Conservation (phyloP, 2,329 filamentous ascomycete species). For the Trichoderma aggressivum region DNA sequence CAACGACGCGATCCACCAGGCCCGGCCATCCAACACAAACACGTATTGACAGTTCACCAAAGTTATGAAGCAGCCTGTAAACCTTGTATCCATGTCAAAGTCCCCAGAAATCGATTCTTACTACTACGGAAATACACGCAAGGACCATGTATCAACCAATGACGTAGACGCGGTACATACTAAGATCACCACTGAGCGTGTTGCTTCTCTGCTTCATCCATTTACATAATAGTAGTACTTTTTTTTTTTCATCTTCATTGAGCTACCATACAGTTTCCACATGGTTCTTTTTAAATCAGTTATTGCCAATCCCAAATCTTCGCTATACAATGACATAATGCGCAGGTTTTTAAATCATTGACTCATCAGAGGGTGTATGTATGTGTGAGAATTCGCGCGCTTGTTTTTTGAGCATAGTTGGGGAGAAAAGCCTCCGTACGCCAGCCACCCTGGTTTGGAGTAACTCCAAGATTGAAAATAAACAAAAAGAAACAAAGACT, state of each 20-base stretch:
- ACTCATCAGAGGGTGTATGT: constrained; percentile 22
- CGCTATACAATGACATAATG: constrained; percentile 19
- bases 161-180: not conserved
- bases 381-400: not conserved
- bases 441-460: not conserved
- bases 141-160: not conserved
- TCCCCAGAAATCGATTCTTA: not conserved
- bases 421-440: not conserved
- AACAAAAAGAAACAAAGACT: constrained; percentile 7
- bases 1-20: constrained; percentile 17
- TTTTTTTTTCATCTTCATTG: not conserved
- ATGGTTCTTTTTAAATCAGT: not conserved
- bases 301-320: constrained; percentile 13
- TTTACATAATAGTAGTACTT: not conserved
- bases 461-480: not conserved
- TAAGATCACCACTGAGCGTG: not conserved
- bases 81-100: not conserved
- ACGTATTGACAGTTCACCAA: not conserved
- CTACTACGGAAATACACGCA: not conserved
- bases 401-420: not conserved
- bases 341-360: constrained; percentile 25
- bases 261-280: not conserved
- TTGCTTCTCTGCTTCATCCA: not conserved
- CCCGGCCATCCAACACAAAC: not conserved
- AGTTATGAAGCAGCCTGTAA: not conserved